phyloP scores from a whole-genome alignment of 164 flowering plant genomes.

The Liquidambar formosana region DNA sequence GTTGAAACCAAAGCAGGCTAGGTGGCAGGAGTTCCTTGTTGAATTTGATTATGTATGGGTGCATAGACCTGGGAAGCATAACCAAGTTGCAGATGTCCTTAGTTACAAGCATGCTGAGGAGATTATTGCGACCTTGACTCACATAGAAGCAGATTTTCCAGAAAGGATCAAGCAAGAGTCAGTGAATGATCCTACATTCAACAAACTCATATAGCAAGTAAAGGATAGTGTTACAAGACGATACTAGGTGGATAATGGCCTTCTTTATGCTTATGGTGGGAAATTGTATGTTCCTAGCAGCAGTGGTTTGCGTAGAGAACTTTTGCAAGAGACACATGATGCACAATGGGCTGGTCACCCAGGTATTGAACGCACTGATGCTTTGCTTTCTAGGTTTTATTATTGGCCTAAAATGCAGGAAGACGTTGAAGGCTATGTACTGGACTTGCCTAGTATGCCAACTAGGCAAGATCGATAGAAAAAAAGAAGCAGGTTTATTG shows the following conservation, averaged over 20 bases:
- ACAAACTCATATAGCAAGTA: too few relatives aligned
- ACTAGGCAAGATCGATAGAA: background rate
- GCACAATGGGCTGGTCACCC: background rate
- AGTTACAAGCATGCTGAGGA: background rate
- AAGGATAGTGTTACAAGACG: too few relatives aligned
- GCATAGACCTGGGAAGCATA: background rate
- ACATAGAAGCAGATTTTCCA: too few relatives aligned
- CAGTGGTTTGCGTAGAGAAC: too few relatives aligned
- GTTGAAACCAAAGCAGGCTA: background rate
- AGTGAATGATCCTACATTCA: too few relatives aligned
- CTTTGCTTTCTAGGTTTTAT: background rate
- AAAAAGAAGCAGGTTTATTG: background rate
- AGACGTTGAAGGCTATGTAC: background rate
- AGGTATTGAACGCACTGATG: background rate
- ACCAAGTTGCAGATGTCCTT: background rate
- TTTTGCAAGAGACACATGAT: background rate
- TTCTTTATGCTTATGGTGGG: background rate
- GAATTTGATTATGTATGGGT: background rate
- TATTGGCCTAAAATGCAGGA: background rate
- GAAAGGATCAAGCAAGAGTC: too few relatives aligned
- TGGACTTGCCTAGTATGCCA: background rate
- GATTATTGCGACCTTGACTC: background rate
- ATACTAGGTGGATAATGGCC: background rate
- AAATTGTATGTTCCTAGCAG: background rate
- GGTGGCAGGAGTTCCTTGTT: background rate